Evolutionary conservation across 1,284 basidiomycete genomes (phyloP).

Genomic region (Kwoniella shivajii): DNA sequence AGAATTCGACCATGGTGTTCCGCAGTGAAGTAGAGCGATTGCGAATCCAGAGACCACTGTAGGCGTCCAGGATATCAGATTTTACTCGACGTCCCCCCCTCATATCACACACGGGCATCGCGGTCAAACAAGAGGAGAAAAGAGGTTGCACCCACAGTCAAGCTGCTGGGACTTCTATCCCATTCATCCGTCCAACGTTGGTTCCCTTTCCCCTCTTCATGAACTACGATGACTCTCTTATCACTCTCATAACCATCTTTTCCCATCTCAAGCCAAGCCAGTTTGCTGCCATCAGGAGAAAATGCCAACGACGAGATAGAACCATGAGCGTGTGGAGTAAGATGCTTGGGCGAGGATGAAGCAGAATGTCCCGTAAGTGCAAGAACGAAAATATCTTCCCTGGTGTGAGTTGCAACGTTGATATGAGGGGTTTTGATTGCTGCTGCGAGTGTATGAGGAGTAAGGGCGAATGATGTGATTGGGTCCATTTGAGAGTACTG

Average conservation of each 20-base stretch:
- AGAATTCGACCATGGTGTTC: slow-evolving; percentile 65
- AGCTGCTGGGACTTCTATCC: slow-evolving; percentile 72
- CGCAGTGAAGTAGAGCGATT: slow-evolving; percentile 70
- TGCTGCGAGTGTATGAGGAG: slow-evolving; percentile 69
- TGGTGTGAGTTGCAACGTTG: slow-evolving; percentile 63
- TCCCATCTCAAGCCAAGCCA: slow-evolving; percentile 82
- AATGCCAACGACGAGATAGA: slow-evolving; percentile 73
- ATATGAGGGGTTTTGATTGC: slow-evolving; percentile 78
- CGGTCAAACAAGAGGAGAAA: too few relatives aligned
- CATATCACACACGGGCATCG: too few relatives aligned
- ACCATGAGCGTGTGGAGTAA: slow-evolving; percentile 81
- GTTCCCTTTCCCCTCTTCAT: slow-evolving; percentile 54
- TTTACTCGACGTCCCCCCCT: too few relatives aligned
- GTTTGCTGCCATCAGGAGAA: slow-evolving; percentile 66
- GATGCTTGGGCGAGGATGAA: slow-evolving; percentile 23
- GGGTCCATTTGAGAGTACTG: slow-evolving; percentile 63
- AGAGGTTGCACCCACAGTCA: slow-evolving; percentile 58
- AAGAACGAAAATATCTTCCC: slow-evolving; percentile 54
- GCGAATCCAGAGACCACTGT: slow-evolving; percentile 72
- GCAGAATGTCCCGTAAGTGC: slow-evolving; percentile 25
- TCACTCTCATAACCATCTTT: slow-evolving; percentile 82
- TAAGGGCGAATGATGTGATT: slow-evolving; percentile 68
- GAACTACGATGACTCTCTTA: slow-evolving; percentile 68
- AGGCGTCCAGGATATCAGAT: not conserved
- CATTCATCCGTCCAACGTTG: slow-evolving; percentile 65